Evolutionary conservation across 2,329 filamentous ascomycete genomes (phyloP), one percentile per base, ranked within the genome.

Genomic region (Gremmenia infestans): DNA sequence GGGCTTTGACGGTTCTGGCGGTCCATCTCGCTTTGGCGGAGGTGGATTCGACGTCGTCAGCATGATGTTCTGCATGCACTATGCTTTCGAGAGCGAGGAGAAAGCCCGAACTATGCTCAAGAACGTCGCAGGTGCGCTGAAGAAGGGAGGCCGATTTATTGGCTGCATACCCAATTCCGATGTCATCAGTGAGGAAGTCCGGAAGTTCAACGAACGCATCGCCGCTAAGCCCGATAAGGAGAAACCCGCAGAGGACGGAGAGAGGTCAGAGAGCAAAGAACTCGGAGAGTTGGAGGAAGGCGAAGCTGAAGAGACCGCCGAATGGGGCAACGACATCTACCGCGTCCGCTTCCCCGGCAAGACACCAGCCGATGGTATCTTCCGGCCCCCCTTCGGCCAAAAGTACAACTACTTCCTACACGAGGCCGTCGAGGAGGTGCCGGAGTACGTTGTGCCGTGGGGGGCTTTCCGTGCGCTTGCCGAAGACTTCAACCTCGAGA

Each of bases 11-110:
- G 62, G 59, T 0, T 87, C 86, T 57, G 82, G 79, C 14, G 85
- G 76, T 66, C 89, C 77, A 74, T 88, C 84, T 72, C 85, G 83
- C 40, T 86, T 81, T 73, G 81, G 82, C 59, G 83, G 83, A 52
- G 87, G 87, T 54, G 92, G 93, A 4, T 99, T 97, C 66, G 94
- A 99, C 70, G 89, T 97, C 43, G 93, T 99, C 60, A 91, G 88
- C 69, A 96, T 96, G 83, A 99, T 99, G 94, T 99, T 99, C 72
- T 95, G 91, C 67, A 94, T 99, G 85, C 94, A 99, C 74, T 99
- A 99, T 71, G 92, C 94, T 5, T 99, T 97, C 65, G 94, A 97
- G 76, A 90, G 80, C 52, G 93, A 99, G 72, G 82, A 84, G 48
- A 95, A 96, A 72, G 91, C 93, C 2, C 84, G 91, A 46, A 89